Conservation (phyloP, 2,329 filamentous ascomycete genomes). For the Fusarium newnesense region DNA sequence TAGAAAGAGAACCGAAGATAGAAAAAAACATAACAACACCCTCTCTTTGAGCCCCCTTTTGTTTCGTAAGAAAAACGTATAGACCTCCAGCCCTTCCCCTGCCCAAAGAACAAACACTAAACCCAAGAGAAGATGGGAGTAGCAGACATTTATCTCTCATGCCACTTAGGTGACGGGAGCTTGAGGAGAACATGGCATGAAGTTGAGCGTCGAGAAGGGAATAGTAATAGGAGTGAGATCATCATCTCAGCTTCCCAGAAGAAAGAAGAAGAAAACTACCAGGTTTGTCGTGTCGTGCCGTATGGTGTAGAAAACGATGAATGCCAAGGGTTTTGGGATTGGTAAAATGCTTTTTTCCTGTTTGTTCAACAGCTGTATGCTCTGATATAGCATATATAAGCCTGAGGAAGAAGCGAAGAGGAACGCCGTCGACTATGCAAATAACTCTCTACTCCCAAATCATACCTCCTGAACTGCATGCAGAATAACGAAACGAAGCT, state of each 20-base stretch:
- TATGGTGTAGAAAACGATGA: slow-evolving; percentile 31
- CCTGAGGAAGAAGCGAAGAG: slow-evolving; percentile 37
- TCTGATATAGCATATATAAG: slow-evolving; percentile 18
- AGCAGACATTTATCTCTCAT: slow-evolving; percentile 19
- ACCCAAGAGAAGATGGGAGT: slow-evolving; percentile 31
- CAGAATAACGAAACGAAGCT: slow-evolving; percentile 34
- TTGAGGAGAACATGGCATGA: slow-evolving; percentile 17
- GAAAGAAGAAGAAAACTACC: slow-evolving; percentile 32
- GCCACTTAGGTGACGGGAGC: slow-evolving; percentile 14
- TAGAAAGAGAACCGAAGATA: slow-evolving; percentile 12
- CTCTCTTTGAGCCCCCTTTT: slow-evolving; percentile 32
- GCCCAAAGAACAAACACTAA: slow-evolving; percentile 25
- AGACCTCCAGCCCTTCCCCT: slow-evolving; percentile 18
- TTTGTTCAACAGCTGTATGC: slow-evolving; percentile 20
- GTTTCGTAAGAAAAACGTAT: slow-evolving; percentile 27
- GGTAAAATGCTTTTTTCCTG: slow-evolving; percentile 32
- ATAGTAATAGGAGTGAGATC: slow-evolving; percentile 15
- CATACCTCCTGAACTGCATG: slow-evolving; percentile 44
- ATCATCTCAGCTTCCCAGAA: neutral
- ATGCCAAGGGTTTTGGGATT: slow-evolving; percentile 19
- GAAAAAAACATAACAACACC: slow-evolving; percentile 21
- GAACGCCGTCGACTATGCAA: slow-evolving; percentile 54
- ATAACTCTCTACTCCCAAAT: slow-evolving; percentile 48
- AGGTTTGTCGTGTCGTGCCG: slow-evolving; percentile 40
- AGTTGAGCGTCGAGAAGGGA: slow-evolving; percentile 16